Base-by-base conservation (phyloP, 1,139 yeast genomes). In the Hyphopichia khmerensis region DNA sequence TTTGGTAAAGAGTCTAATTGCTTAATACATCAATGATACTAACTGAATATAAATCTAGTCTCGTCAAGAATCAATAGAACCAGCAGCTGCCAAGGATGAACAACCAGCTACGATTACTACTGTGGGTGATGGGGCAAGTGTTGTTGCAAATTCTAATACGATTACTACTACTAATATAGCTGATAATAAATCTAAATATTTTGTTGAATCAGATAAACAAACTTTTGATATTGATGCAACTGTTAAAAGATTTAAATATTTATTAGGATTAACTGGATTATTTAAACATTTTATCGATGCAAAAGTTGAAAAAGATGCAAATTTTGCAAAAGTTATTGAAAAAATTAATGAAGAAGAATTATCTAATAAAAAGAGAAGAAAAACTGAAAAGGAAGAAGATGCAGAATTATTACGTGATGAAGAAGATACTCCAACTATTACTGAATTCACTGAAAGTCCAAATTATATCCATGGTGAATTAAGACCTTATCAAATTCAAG, bases 401-500 rank as follows among this genome's bases (percentile, higher is more conserved):
- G 86, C 82, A 1, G 87, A 82, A 54, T 69, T 82, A 38, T 66
- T 82, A 53, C 70, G 77, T 35, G 84, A 79, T 44, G 85, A 80
- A 50, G 76, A 69, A 14, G 63, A 64, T 15, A 65, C 72, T 2
- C 62, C 69, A 6, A 53, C 62, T 8, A 67, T 75, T 39, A 72
- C 77, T 11, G 88, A 82, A 53, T 80, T 82, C 53, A 72, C 81
- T 3, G 87, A 84, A 52, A 74, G 83, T 44, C 95, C 95, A 0
- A 69, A 74, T 0, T 86, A 75, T 53, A 62, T 86, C 29, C 69
- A 82, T 40, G 95, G 95, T 15, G 63, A 63, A 42, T 60, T 86
- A 46, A 75, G 95, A 56, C 84, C 86, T n/a, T 86, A 91, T 63
- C 98, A 91, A 65, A 78, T 91, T 45, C 96, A 87, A 60, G 98